phyloP scores from a whole-genome alignment of 345 rosid species.

The Turnera subulata region DNA sequence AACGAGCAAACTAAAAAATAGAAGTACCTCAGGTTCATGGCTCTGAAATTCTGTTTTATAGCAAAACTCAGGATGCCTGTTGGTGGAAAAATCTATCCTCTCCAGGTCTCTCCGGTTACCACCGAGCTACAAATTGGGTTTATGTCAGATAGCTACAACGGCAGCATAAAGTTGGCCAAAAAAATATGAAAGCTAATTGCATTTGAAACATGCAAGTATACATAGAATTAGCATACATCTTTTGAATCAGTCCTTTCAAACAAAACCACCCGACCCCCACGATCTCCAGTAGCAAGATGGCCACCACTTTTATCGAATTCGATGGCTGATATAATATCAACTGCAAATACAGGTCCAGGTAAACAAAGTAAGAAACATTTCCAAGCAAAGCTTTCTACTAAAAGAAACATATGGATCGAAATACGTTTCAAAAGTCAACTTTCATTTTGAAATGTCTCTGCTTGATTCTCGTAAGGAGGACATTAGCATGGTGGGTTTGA shows the following conservation, averaged over 20 bases:
- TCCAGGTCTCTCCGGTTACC: slow-evolving; percentile 66
- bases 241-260: slow-evolving; percentile 74
- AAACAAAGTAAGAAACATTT: background rate
- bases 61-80: slow-evolving; percentile 72
- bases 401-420: background rate
- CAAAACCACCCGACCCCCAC: slow-evolving; percentile 94
- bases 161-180: slow-evolving; percentile 3
- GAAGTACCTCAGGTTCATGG: slow-evolving; percentile 85
- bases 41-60: slow-evolving; percentile 95
- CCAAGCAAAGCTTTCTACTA: background rate
- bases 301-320: slow-evolving; percentile 80
- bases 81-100: slow-evolving; percentile 50
- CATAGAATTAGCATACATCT: slow-evolving; percentile 48
- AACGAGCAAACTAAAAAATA: background rate
- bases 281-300: slow-evolving; percentile 93
- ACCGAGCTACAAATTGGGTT: slow-evolving; percentile 43
- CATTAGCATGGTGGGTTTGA: background rate
- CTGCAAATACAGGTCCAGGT: slow-evolving; percentile 42
- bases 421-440: slow-evolving; percentile 1
- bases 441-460: background rate
- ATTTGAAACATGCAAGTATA: background rate
- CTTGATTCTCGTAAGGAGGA: background rate
- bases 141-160: slow-evolving; percentile 13
- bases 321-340: slow-evolving; percentile 85
- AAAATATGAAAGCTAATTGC: background rate